Base-by-base conservation (phyloP, 495 filamentous ascomycete species). In the Trichocladium uniseriatum region DNA sequence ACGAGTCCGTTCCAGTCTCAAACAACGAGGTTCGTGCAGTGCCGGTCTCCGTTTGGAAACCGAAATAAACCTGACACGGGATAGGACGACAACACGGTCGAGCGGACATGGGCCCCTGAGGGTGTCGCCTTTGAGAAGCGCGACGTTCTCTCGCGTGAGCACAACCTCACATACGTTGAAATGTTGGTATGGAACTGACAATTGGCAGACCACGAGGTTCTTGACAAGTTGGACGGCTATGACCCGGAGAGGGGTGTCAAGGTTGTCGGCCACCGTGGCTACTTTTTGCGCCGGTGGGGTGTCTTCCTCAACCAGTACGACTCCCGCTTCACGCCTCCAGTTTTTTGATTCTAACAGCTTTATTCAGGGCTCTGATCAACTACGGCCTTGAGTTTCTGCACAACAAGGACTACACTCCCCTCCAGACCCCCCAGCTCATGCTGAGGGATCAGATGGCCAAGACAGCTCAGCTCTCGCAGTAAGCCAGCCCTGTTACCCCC, bases 351-450 rank as follows among this genome's bases (percentile, higher is more conserved):
- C 38, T 54, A 24, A 56, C 52, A 24, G 2, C 11, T 6, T 28
- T n/a, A 10, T 24, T 20, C 22, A 65, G 57, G 54, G 92, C 92
- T 5, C 71, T 97, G 31, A 80, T 95, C 59, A 95, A 94, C 66
- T 98, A 95, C 60, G 92, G 90, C 24, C 70, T 95, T 43, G 84
- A 94, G 62, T 96, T 94, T 64, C 78, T 97, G 15, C 77, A 77
- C 63, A 68, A 64, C 71, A 81, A 69, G 75, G 86, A 70, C 18
- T 97, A 94, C 68, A 89, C 74, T n/a, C 81, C 88, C 2, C 84
- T 92, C 46, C 88, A 94, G 62, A 87, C 91, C 10, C 92, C 92
- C 2, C 89, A 89, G 55, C 95, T 98, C 72, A 97, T 97, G 92
- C 77, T 91, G 43, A 83, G 82, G 69, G 86, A 94, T 34, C 82